phyloP scores from a whole-genome alignment of 2,329 filamentous ascomycete genomes.

The Claviceps sp. region DNA sequence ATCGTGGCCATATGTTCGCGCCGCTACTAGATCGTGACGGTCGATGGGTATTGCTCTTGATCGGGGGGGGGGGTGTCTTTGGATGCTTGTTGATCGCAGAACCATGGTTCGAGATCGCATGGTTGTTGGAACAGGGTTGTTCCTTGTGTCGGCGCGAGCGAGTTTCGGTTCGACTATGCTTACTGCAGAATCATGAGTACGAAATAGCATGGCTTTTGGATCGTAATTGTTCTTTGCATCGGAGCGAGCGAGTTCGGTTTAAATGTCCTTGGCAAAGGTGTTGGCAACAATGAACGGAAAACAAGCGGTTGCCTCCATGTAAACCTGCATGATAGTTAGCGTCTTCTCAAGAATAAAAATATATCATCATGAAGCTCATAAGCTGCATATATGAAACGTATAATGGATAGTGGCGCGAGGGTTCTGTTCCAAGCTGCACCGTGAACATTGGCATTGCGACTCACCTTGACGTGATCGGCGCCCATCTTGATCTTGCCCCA shows the following conservation, averaged over 20 bases:
- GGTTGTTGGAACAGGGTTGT: no score
- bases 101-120: neutral
- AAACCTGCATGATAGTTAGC: conserved; percentile 31
- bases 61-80: neutral
- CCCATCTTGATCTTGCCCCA: conserved; percentile 96
- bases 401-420: no score
- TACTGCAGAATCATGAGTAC: neutral
- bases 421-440: no score
- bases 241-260: conserved; percentile 1
- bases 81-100: neutral
- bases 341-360: neutral
- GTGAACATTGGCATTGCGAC: conserved; percentile 6
- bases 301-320: conserved; percentile 49
- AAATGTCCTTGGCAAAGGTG: conserved; percentile 46
- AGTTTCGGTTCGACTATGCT: no score
- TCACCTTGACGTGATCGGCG: conserved; percentile 78
- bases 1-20: neutral
- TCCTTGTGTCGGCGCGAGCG: no score
- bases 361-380: neutral
- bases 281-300: conserved; percentile 56
- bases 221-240: neutral
- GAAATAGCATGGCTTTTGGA: neutral
- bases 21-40: neutral
- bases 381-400: no score
- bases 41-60: neutral